Conservation (phyloP, 306 rosid species). For the Psophocarpus tetragonolobus region DNA sequence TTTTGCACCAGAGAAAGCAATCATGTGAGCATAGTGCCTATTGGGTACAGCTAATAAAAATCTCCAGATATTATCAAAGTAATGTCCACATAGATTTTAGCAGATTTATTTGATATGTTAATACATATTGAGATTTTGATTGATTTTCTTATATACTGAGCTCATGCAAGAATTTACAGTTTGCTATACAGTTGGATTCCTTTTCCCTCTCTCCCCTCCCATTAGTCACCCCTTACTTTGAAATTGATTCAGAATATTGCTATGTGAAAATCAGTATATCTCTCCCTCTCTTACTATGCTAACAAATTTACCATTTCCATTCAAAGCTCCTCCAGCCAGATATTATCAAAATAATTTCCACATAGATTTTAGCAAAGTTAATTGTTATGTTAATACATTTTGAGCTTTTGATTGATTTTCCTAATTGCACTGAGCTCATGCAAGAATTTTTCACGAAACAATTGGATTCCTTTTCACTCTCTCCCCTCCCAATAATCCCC, state of each 20-base stretch:
- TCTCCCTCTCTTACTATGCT: constrained; percentile 8
- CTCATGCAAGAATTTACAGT: background rate
- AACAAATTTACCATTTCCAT: background rate
- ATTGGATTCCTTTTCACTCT: background rate
- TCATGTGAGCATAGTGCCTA: background rate
- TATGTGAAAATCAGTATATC: constrained; percentile 3
- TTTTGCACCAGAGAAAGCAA: background rate
- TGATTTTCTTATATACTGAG: background rate
- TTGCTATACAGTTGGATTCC: background rate
- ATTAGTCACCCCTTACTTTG: background rate
- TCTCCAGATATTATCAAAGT: background rate
- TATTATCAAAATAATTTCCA: background rate
- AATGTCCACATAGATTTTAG: background rate
- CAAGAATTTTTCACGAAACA: background rate
- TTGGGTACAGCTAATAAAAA: background rate
- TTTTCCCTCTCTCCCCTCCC: background rate
- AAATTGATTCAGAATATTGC: background rate
- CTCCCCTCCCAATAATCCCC: background rate
- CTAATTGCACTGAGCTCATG: background rate
- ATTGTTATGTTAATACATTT: background rate
- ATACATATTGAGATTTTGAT: background rate
- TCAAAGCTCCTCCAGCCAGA: background rate
- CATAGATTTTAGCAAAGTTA: background rate
- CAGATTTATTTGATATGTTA: background rate
- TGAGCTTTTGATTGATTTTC: background rate